phyloP scores from a whole-genome alignment of 2,329 filamentous ascomycete genomes.

The Epichloe typhina region DNA sequence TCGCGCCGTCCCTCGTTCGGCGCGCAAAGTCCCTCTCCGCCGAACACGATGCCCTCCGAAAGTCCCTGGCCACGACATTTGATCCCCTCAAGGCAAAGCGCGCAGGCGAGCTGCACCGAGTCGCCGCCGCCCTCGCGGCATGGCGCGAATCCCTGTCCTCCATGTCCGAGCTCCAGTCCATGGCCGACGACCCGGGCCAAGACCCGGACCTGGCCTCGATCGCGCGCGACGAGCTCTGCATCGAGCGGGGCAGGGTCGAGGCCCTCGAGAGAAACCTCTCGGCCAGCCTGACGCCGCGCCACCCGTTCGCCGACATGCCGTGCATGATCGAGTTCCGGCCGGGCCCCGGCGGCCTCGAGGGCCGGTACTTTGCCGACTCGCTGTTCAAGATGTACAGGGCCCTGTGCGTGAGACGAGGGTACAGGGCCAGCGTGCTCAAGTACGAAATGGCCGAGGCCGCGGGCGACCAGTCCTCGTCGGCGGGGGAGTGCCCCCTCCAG shows the following conservation, averaged over 20 bases:
- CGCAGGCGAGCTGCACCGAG: constrained; percentile 45
- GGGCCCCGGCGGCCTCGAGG: constrained; percentile 83
- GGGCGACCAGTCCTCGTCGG: constrained; percentile 35
- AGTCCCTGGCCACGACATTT: constrained; percentile 38
- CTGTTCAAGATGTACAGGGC: constrained; percentile 80
- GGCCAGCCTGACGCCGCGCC: constrained; percentile 66
- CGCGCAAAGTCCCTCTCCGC: constrained; percentile 43
- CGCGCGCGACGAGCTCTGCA: constrained; percentile 67
- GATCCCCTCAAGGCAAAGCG: constrained; percentile 45
- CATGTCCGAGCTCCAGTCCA: constrained; percentile 37
- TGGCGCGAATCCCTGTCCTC: constrained; percentile 43
- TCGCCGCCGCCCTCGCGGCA: constrained; percentile 43
- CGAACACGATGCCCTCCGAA: constrained; percentile 44
- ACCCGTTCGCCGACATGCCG: constrained; percentile 80
- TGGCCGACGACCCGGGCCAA: constrained; percentile 32
- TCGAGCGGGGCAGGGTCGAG: constrained; percentile 48
- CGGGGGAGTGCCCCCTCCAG: constrained; percentile 60
- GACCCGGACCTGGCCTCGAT: constrained; percentile 64
- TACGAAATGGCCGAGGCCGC: constrained; percentile 63
- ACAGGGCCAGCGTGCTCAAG: constrained; percentile 59
- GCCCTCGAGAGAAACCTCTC: constrained; percentile 56
- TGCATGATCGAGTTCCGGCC: constrained; percentile 88
- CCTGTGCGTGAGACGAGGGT: constrained; percentile 58
- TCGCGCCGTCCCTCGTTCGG: constrained; percentile 43
- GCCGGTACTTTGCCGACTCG: constrained; percentile 77